Percentiles rank a stretch among this genome's conserved stretches.
phyloP scores from a whole-genome alignment of 2,329 filamentous ascomycete genomes.

The Aspergillus unguis region DNA sequence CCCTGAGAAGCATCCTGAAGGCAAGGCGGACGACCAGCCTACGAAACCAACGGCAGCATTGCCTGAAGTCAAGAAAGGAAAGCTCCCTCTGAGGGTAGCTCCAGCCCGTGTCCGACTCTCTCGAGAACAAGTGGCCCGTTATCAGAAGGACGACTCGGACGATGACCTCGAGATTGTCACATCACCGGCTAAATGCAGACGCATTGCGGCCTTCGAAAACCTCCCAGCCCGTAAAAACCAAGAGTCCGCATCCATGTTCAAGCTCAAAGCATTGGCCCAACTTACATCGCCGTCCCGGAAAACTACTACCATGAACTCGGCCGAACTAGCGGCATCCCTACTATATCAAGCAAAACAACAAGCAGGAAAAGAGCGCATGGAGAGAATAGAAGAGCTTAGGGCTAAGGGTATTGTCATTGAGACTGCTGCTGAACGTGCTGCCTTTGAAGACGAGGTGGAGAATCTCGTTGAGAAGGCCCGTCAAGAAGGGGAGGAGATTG shows the following conservation, averaged over 20 bases:
- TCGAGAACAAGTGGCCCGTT: constrained; percentile 34
- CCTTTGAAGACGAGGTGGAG: constrained; percentile 78
- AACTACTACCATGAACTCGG: constrained; percentile 61
- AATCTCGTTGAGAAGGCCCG: constrained; percentile 83
- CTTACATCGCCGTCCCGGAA: constrained; percentile 57
- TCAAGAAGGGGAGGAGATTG: constrained; percentile 74
- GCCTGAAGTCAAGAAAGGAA: constrained; percentile 25
- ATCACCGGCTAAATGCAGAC: constrained; percentile 39
- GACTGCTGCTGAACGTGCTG: constrained; percentile 80
- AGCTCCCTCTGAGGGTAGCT: constrained; percentile 28
- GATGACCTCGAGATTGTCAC: constrained; percentile 62
- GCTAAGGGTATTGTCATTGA: constrained; percentile 78
- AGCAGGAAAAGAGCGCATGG: constrained; percentile 71
- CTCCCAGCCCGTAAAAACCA: constrained; percentile 61
- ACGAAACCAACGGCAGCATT: constrained; percentile 23
- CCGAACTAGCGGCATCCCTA: constrained; percentile 66
- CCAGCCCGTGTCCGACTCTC: constrained; percentile 42
- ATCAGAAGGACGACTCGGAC: constrained; percentile 45
- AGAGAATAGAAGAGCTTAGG: constrained; percentile 71
- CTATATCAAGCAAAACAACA: constrained; percentile 73
- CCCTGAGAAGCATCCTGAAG: constrained; percentile 8
- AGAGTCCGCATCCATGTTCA: constrained; percentile 59
- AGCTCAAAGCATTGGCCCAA: constrained; percentile 71
- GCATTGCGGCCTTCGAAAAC: constrained; percentile 66
- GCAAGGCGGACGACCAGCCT: constrained; percentile 10